Conservation (phyloP, 106 monocot species). For the Cymbidium sinense region DNA sequence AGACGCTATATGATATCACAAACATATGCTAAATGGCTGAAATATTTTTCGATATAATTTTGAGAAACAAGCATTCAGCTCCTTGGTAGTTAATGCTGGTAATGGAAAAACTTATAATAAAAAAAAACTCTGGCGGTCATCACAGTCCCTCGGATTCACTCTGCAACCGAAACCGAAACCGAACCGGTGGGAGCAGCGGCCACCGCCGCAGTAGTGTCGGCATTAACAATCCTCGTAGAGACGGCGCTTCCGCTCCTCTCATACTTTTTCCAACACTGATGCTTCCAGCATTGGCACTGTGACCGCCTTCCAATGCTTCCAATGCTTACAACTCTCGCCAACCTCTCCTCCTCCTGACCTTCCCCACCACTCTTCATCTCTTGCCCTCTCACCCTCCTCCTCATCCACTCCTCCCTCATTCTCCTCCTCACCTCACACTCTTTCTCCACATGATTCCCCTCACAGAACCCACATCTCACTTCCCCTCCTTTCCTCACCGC, state of each 20-base stretch:
- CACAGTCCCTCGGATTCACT: background rate
- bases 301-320: slow-evolving; percentile 20
- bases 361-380: slow-evolving; percentile 14
- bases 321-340: slow-evolving; percentile 24
- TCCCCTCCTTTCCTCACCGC: slow-evolving; percentile 11
- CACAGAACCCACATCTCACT: slow-evolving; percentile 63
- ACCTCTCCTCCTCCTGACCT: slow-evolving; percentile 15
- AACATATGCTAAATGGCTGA: too few relatives aligned
- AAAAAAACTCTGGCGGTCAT: background rate
- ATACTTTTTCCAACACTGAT: slow-evolving; percentile 52
- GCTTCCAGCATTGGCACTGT: slow-evolving; percentile 45
- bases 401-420: slow-evolving; percentile 60
- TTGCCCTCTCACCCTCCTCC: slow-evolving; percentile 16
- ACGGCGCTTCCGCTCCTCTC: slow-evolving; percentile 18
- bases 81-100: too few relatives aligned
- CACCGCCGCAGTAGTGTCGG: background rate
- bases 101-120: background rate
- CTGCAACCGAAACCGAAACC: background rate
- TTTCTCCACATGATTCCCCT: slow-evolving; percentile 41
- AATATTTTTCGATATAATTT: too few relatives aligned
- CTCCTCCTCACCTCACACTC: slow-evolving; percentile 50
- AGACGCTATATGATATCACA: too few relatives aligned
- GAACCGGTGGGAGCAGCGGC: background rate
- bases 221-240: too few relatives aligned
- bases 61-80: too few relatives aligned